These are phyloP conservation scores for Tirmania nivea DNA, from an alignment of 495 filamentous ascomycete genomes.

Conservation along the genomic window DNA sequence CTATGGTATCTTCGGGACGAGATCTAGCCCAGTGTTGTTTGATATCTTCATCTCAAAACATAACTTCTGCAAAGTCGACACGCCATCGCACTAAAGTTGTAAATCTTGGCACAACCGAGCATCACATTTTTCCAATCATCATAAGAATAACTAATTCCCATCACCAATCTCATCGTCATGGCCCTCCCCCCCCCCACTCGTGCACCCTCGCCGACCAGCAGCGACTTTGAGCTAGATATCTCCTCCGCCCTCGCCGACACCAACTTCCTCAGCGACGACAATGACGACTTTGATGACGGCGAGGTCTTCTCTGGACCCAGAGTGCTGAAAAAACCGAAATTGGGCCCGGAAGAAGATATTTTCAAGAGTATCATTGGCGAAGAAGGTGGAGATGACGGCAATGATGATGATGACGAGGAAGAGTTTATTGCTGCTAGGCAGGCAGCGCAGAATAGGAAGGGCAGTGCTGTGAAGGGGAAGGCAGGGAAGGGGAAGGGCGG, in stretches of 20 bases:
- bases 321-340: too few species aligned
- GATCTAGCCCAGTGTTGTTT: too few species aligned
- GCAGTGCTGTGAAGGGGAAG: slow-evolving; percentile 57
- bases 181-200: not conserved
- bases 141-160: too few species aligned
- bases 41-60: too few species aligned
- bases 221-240: slow-evolving; percentile 86
- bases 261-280: slow-evolving; percentile 10
- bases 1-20: too few species aligned
- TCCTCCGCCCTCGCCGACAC: slow-evolving; percentile 50
- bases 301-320: not conserved
- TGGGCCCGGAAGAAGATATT: not conserved
- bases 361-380: not conserved
- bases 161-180: too few species aligned
- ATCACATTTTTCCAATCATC: too few species aligned
- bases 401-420: slow-evolving; percentile 49
- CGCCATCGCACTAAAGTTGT: too few species aligned
- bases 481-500: slow-evolving; percentile 71
- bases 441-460: slow-evolving; percentile 66
- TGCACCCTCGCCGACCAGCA: slow-evolving; percentile 48
- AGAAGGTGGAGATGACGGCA: slow-evolving; percentile 24
- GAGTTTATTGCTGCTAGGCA: slow-evolving; percentile 74
- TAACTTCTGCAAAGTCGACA: too few species aligned
- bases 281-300: slow-evolving; percentile 3
- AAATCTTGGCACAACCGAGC: too few species aligned